Percentiles rank a stretch among this genome's conserved stretches.
These are phyloP conservation scores for Thalassiosira hispida DNA, from an alignment of 352 stramenopile species.

Conservation along the genomic window DNA sequence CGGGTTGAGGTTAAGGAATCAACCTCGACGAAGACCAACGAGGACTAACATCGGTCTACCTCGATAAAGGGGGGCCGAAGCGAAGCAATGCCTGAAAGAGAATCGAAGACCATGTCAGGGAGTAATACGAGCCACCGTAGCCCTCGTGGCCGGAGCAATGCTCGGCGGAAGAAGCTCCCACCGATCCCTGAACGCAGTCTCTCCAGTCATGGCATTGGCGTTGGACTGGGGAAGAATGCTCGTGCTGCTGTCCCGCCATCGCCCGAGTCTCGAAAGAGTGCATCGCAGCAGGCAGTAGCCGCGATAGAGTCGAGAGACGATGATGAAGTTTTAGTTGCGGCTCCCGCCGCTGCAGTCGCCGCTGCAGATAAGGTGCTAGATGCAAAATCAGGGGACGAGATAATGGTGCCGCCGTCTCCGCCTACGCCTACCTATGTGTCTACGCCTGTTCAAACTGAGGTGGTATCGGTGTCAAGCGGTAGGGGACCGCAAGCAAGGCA, in stretches of 20 bases:
- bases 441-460: background rate
- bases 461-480: background rate
- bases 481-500: background rate
- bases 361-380: background rate
- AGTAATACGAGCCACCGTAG: background rate
- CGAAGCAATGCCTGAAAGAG: no score
- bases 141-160: background rate
- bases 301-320: constrained; percentile 11
- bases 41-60: no score
- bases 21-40: no score
- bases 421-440: background rate
- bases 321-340: background rate
- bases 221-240: background rate
- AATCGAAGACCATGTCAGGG: constrained; percentile 5
- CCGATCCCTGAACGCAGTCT: constrained; percentile 11
- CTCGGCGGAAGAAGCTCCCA: constrained; percentile 1
- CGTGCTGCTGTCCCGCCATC: background rate
- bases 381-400: background rate
- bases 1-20: no score
- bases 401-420: background rate
- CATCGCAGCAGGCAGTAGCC: background rate
- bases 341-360: background rate
- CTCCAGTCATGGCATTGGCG: background rate
- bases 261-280: background rate
- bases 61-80: no score